Percentiles rank a stretch among this genome's conserved stretches.
Conservation (phyloP, 2,329 filamentous ascomycete genomes). For the Pestalotiopsis fici region DNA sequence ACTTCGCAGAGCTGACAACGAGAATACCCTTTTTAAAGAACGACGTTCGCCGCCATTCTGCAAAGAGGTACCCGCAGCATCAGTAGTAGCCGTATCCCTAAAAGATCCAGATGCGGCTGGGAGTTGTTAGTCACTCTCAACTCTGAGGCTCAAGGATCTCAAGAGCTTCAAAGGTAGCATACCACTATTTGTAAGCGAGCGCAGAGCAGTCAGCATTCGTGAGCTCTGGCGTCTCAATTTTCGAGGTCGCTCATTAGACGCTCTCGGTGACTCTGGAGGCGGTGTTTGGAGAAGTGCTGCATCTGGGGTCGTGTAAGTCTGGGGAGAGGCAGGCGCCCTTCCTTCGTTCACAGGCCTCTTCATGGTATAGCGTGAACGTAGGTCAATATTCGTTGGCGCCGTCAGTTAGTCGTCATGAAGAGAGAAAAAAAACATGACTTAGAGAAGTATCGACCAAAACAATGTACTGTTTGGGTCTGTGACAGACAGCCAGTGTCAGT, state of each 20-base stretch:
- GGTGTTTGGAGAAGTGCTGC: slow-evolving; percentile 5
- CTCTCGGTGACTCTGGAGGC: slow-evolving; percentile 21
- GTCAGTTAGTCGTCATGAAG: too few species aligned
- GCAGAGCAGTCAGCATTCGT: slow-evolving; percentile 41
- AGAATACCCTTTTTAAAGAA: slow-evolving; percentile 35
- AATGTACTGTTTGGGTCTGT: background rate
- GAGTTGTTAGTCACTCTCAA: background rate
- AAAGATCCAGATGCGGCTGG: slow-evolving; percentile 1
- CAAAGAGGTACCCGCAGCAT: slow-evolving; percentile 1
- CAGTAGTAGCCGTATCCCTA: background rate
- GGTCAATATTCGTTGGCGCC: too few species aligned
- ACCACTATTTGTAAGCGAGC: slow-evolving; percentile 41
- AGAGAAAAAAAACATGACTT: too few species aligned
- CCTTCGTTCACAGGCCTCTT: slow-evolving; percentile 20
- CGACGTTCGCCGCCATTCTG: slow-evolving; percentile 18
- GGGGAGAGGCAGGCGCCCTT: slow-evolving; percentile 16
- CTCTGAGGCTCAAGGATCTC: background rate
- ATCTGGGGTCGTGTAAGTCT: slow-evolving; percentile 9
- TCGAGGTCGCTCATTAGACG: slow-evolving; percentile 26
- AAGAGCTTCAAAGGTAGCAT: slow-evolving; percentile 9
- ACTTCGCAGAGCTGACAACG: slow-evolving; percentile 37
- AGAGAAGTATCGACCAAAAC: too few species aligned
- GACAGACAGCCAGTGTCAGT: background rate
- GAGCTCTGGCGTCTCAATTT: slow-evolving; percentile 42
- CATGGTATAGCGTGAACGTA: slow-evolving; percentile 14